These are phyloP conservation scores for Rhizoclosmatium globosum DNA, from an alignment of 192 early-diverging fungal species.

Conservation along the genomic window DNA sequence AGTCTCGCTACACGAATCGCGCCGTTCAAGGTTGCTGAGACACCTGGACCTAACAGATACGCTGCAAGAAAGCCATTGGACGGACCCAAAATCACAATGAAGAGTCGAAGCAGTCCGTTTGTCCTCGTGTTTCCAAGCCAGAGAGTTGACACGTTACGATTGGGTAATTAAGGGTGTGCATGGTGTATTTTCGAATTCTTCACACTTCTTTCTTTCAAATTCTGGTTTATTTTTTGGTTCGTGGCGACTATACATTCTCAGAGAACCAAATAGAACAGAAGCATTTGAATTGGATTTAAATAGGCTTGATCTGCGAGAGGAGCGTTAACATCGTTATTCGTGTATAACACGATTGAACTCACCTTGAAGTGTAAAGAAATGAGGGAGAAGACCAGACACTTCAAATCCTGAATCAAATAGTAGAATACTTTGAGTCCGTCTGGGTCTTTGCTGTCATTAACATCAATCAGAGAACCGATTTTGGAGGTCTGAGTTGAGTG, in stretches of 20 bases:
- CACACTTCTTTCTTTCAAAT: too few species aligned
- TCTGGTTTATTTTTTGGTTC: too few species aligned
- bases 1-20: constrained; percentile 47
- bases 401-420: constrained; percentile 98
- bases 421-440: constrained; percentile 95
- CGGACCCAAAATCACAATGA: constrained; percentile 49
- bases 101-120: constrained; percentile 56
- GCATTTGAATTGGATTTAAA: neutral
- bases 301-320: constrained; percentile 22
- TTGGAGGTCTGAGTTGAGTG: constrained; percentile 75
- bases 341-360: neutral
- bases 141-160: constrained; percentile 54
- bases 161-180: constrained; percentile 28
- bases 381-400: constrained; percentile 94
- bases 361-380: constrained; percentile 97
- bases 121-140: constrained; percentile 58
- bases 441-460: constrained; percentile 88
- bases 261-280: too few species aligned
- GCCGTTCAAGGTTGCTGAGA: constrained; percentile 22
- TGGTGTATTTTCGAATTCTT: neutral
- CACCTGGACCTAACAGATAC: constrained; percentile 58
- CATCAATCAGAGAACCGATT: constrained; percentile 91
- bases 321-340: neutral
- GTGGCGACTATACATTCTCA: too few species aligned
- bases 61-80: constrained; percentile 24